Evolutionary conservation across 441 rosid genomes (phyloP), one percentile per base, ranked within the genome.

Genomic region (Gossypium schwendimanii): DNA sequence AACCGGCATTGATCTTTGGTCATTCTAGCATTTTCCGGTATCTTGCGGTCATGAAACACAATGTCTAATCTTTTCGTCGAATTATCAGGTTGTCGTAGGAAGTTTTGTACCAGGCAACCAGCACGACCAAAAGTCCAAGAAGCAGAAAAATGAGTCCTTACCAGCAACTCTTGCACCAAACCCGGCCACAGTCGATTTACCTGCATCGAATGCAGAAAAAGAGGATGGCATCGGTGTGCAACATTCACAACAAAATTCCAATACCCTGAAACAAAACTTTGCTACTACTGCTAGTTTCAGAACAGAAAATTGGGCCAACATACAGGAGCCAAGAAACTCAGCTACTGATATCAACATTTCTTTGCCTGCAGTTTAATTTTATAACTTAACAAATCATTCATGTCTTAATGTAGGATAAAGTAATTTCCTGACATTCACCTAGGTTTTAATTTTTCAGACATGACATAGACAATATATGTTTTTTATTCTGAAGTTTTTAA

Each of bases 51-150:
- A 36, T 6, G 69, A 14, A 31, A 44, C 18, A 23, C 59, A 44
- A 20, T 15, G n/a, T 39, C 41, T 60, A 63, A 63, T 18, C 12
- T 71, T 31, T 61, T 58, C 41, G 15, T 24, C 1, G 1, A 23
- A n/a, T 65, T 52, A 71, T 77, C 88, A 94, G 99, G 93, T 94
- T 60, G 92, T 94, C 26, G 87, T 94, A 20, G 98, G 99, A 65
- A 94, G 98, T 75, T 94, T 92, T 78, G 81, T 91, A 12, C 83
- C 87, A 0, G 81, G 87, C 72, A 85, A 79, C 73, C 88, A 88
- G 70, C 88, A 81, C 9, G 93, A 89, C 67, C 90, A 84, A 67
- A 89, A 87, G 81, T 82, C 85, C 0, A 92, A 91, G 93, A 91
- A 88, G 78, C 77, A 65, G 64, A 85, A 83, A 74, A 53, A 67